These are phyloP conservation scores for Artomyces pyxidatus DNA, from an alignment of 768 basidiomycete species.

Conservation along the genomic window DNA sequence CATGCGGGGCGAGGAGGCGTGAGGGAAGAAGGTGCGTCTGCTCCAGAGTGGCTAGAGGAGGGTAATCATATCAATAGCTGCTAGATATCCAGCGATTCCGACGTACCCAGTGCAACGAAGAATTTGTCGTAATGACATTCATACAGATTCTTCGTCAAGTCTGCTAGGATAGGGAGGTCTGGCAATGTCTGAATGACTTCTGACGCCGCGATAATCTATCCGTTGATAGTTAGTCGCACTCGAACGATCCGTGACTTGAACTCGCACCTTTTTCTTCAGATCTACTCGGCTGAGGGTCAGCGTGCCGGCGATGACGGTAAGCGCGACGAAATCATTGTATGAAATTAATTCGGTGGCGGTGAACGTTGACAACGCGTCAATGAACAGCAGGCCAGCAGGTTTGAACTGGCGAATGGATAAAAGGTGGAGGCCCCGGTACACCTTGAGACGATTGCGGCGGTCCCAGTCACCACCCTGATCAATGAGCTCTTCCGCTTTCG, in stretches of 20 bases:
- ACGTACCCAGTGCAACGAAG: slow-evolving; percentile 77
- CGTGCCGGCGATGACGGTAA: slow-evolving; percentile 75
- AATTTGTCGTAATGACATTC: slow-evolving; percentile 94
- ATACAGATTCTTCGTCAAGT: slow-evolving; percentile 80
- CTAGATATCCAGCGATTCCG: neutral
- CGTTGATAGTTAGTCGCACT: neutral
- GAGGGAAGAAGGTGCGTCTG: slow-evolving; percentile 83
- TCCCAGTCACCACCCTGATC: slow-evolving; percentile 99
- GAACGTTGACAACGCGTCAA: slow-evolving; percentile 91
- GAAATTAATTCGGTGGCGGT: slow-evolving; percentile 84
- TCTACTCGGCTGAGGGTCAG: slow-evolving; percentile 75
- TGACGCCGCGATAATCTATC: slow-evolving; percentile 75
- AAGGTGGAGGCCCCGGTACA: slow-evolving; percentile 82
- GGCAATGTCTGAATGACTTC: slow-evolving; percentile 84
- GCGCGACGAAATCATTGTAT: slow-evolving; percentile 85
- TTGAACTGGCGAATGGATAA: slow-evolving; percentile 90
- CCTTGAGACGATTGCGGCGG: slow-evolving; percentile 90
- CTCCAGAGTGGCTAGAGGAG: slow-evolving; percentile 68
- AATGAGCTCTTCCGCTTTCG: slow-evolving; percentile 81
- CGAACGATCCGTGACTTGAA: too few relatives aligned
- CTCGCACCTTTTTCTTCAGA: slow-evolving; percentile 78
- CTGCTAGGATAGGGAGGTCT: slow-evolving; percentile 73
- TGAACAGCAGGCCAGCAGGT: slow-evolving; percentile 72
- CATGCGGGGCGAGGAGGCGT: slow-evolving; percentile 76
- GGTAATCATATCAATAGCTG: slow-evolving; percentile 5